phyloP scores from a whole-genome alignment of 805 yeast species.

The Middelhovenomyces tepae region DNA sequence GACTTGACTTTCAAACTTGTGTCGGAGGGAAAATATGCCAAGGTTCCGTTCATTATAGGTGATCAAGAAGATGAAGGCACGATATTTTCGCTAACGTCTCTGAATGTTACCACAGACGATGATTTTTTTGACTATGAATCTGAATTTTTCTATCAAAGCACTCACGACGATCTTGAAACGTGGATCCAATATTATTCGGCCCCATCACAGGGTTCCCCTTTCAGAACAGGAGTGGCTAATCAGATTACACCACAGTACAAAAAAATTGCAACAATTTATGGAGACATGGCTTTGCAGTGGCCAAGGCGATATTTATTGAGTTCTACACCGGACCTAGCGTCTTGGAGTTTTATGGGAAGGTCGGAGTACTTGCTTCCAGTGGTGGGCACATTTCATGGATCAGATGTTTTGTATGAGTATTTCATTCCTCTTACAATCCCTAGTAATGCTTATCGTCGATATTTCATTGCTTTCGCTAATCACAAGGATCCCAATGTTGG shows the following conservation, averaged over 20 bases:
- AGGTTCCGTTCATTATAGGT: conserved; percentile 1
- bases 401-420: conserved; percentile 6
- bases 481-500: conserved; percentile 11
- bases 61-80: conserved; percentile 2
- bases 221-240: not conserved
- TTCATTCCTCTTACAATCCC: conserved; percentile 3
- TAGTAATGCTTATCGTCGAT: conserved; percentile 8
- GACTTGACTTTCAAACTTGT: not conserved
- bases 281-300: not conserved
- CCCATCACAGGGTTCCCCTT: conserved; percentile 1
- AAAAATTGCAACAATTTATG: not conserved
- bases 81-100: not conserved
- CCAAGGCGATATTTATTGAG: not conserved
- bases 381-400: conserved; percentile 10
- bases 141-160: not conserved
- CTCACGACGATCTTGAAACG: not conserved
- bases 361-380: conserved; percentile 10
- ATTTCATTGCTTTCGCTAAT: conserved; percentile 13
- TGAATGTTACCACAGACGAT: not conserved
- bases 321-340: too few relatives aligned
- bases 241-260: not conserved
- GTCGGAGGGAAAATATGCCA: not conserved
- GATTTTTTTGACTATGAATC: not conserved
- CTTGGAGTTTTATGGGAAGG: too few relatives aligned
- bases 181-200: not conserved